Conservation (phyloP, 1,284 basidiomycete genomes). For the Trichosporon ovoides region DNA sequence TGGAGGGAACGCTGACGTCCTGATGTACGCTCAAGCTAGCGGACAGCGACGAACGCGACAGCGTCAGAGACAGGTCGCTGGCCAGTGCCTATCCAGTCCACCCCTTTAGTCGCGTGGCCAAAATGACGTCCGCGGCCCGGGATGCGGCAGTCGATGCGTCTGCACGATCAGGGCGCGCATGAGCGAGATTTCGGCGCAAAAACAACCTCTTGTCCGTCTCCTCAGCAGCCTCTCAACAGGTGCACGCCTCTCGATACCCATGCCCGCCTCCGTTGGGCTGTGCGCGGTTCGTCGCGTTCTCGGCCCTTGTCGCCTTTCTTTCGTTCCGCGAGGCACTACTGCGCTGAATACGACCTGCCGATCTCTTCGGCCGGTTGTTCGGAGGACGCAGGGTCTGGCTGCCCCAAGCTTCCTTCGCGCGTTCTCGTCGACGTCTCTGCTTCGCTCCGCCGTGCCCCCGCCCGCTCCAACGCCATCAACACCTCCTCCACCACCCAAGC, state of each 20-base stretch:
- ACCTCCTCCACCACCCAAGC: not conserved
- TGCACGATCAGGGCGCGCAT: not conserved
- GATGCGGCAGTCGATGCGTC: not conserved
- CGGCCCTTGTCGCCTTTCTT: not conserved
- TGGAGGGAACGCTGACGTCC: conserved; percentile 1
- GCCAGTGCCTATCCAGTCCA: not conserved
- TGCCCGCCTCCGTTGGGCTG: conserved; percentile 3
- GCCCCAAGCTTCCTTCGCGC: not conserved
- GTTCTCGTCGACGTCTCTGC: not conserved
- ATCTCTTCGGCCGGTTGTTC: not conserved
- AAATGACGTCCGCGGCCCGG: not conserved
- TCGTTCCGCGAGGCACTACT: not conserved
- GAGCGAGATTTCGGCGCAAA: conserved; percentile 2
- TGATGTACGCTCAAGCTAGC: not conserved
- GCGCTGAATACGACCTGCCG: not conserved
- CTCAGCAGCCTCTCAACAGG: conserved; percentile 1
- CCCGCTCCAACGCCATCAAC: not conserved
- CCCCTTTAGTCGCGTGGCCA: not conserved
- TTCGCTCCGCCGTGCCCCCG: not conserved
- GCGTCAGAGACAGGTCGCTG: not conserved
- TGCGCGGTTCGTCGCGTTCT: not conserved
- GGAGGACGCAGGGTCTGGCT: not conserved
- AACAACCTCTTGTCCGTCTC: not conserved
- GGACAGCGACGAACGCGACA: conserved; percentile 7
- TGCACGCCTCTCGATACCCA: not conserved